These are phyloP conservation scores for Posidonia australis DNA, from an alignment of 106 monocot genomes.

Conservation along the genomic window DNA sequence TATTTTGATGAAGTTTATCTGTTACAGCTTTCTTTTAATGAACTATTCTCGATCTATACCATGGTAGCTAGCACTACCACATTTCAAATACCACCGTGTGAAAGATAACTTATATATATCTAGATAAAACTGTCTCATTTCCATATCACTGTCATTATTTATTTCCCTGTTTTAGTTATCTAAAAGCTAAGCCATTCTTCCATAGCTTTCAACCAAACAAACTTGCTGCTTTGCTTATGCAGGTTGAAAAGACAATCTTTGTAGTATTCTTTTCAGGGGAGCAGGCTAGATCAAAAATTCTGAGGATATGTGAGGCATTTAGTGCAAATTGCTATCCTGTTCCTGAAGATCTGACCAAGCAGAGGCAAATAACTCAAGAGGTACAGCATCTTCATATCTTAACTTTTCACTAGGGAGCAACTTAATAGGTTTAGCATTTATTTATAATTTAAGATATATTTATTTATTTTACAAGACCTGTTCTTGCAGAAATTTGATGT, in stretches of 20 bases:
- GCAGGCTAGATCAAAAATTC: conserved; percentile 79
- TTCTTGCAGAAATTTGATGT: background rate
- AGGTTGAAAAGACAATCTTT: conserved; percentile 94
- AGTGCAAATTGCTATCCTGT: conserved; percentile 98
- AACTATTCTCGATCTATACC: background rate
- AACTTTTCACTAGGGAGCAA: background rate
- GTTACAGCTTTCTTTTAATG: background rate
- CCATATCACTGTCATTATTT: background rate
- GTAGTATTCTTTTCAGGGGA: conserved; percentile 98
- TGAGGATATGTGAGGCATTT: conserved; percentile 94
- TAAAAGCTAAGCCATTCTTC: background rate
- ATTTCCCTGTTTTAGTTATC: background rate
- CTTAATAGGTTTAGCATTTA: background rate
- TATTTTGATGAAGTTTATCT: background rate
- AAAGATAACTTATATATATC: no score
- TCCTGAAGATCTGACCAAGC: conserved; percentile 81
- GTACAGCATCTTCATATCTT: conserved; percentile 24
- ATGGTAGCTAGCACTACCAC: no score
- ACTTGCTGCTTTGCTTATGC: conserved; percentile 19
- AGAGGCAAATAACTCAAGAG: conserved; percentile 75
- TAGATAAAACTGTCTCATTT: background rate
- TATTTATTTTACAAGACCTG: background rate
- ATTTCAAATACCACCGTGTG: no score
- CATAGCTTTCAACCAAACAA: background rate
- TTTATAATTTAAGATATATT: background rate